phyloP scores from a whole-genome alignment of 148 eudicot species.

The Persicaria maculosa region DNA sequence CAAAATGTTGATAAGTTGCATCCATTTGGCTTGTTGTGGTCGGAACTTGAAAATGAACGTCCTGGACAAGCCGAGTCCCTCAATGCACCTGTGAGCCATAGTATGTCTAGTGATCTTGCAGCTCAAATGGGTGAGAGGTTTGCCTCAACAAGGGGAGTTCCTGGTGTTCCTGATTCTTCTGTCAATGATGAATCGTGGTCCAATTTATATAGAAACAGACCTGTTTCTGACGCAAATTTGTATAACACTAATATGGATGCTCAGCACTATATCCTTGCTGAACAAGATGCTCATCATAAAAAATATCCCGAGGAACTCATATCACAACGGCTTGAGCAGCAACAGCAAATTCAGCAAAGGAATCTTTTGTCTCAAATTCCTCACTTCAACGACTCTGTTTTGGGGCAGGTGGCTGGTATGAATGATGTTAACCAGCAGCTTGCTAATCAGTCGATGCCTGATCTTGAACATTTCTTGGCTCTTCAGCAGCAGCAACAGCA shows the following conservation, averaged over 20 bases:
- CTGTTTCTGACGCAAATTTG: constrained; percentile 39
- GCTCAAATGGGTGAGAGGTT: constrained; percentile 34
- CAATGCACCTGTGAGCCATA: constrained; percentile 27
- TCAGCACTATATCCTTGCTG: constrained; percentile 36
- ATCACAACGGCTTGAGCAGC: constrained; percentile 46
- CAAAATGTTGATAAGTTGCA: constrained; percentile 62
- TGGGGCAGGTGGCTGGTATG: constrained; percentile 38
- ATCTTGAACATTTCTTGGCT: constrained; percentile 72
- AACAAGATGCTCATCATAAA: constrained; percentile 51
- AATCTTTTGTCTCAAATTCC: constrained; percentile 42
- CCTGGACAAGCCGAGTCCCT: constrained; percentile 42
- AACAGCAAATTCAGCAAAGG: constrained; percentile 45
- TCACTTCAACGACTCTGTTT: constrained; percentile 45
- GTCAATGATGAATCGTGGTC: constrained; percentile 47
- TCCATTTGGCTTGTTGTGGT: constrained; percentile 87
- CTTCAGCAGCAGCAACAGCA: constrained; percentile 55
- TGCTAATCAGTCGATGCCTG: constrained; percentile 47
- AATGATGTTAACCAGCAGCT: constrained; percentile 51
- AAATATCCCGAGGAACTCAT: constrained; percentile 55
- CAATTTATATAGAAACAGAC: constrained; percentile 34
- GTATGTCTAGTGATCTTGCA: constrained; percentile 35
- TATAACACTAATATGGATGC: constrained; percentile 51
- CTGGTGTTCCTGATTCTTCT: constrained; percentile 35
- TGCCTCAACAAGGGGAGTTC: constrained; percentile 31
- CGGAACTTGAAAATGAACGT: constrained; percentile 71